Base-by-base conservation (phyloP, 2,329 filamentous ascomycete species). In the Torrubiellomyces zombiae region DNA sequence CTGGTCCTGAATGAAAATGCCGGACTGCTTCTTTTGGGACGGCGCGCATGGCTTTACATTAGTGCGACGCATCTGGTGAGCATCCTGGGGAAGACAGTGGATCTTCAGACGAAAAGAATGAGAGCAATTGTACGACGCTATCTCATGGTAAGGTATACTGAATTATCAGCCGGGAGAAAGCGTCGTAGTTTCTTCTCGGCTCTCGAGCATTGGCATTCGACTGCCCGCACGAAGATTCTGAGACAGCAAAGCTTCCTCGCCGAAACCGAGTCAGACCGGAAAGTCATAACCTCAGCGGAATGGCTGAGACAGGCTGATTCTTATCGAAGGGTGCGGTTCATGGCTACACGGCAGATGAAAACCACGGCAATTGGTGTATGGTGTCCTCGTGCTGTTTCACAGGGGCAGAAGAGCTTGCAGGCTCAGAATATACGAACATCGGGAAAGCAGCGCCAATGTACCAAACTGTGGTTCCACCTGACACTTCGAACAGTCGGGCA, bases 381-480 rank as follows among this genome's bases (percentile, higher is more conserved):
- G 46, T 31, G 29, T 10, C 26, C 27, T 9, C 28, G 34, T 12
- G 29, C 42, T 3, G 21, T 23, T 6, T 31, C 34, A 13, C 30
- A 45, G 4, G 34, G 39, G 24, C 32, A 43, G 12, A 38, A 28
- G 23, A 32, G 43, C 6, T 29, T 36, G 11, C 31, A 42, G 15
- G 41, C 45, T 16, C 43, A 40, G 39, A 37, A 43, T n/a, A 17
- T 42, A n/a, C 51, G 47, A 45, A 36, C 41, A 21, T 19, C 29
- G 9, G 42, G 39, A 24, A 42, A 42, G 25, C 46, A 50, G 27
- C 44, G 40, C 6, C 42, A 47, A 12, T 42, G 33, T 24, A 26
- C 53, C 12, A 53, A 52, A 26, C 30, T 31, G 7, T 54, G 50
- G 50, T 48, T 49, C 2, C 53, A 48, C 21, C 44, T 46, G 11